phyloP scores from a whole-genome alignment of 2,329 filamentous ascomycete genomes.

The Scedosporium aurantiacum region DNA sequence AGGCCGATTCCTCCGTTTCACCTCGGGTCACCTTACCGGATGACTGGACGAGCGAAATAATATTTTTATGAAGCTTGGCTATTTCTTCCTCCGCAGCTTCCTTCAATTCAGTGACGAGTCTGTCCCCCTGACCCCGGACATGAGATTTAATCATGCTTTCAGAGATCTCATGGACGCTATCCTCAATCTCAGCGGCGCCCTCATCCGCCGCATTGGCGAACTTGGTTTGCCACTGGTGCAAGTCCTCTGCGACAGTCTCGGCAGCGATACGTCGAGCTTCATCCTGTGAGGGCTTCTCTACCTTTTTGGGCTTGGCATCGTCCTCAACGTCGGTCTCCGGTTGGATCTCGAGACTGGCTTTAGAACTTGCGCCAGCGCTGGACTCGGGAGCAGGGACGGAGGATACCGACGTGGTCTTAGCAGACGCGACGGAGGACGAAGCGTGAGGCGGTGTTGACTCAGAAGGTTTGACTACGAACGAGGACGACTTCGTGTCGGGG shows the following conservation, averaged over 20 bases:
- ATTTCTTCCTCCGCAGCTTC: slow-evolving; percentile 55
- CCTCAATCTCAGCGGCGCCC: slow-evolving; percentile 62
- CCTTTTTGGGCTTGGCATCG: neutral
- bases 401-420: slow-evolving; percentile 15
- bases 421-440: slow-evolving; percentile 9
- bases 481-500: slow-evolving; percentile 21
- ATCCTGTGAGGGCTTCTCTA: slow-evolving; percentile 12
- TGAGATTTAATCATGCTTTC: slow-evolving; percentile 17
- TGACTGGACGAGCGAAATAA: slow-evolving; percentile 50
- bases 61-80: slow-evolving; percentile 52
- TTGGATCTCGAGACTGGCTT: neutral
- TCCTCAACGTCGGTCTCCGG: slow-evolving; percentile 29
- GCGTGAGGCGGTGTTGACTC: slow-evolving; percentile 14
- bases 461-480: slow-evolving; percentile 20
- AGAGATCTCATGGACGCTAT: slow-evolving; percentile 49
- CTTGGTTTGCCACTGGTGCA: slow-evolving; percentile 78
- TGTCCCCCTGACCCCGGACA: slow-evolving; percentile 51
- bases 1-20: slow-evolving; percentile 30
- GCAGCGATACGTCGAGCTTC: slow-evolving; percentile 47
- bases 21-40: slow-evolving; percentile 30
- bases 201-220: slow-evolving; percentile 79
- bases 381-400: slow-evolving; percentile 12
- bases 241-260: slow-evolving; percentile 63
- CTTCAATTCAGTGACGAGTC: slow-evolving; percentile 58
- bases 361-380: neutral